These are phyloP conservation scores for Syzygium oleosum DNA, from an alignment of 345 rosid species.

Conservation along the genomic window DNA sequence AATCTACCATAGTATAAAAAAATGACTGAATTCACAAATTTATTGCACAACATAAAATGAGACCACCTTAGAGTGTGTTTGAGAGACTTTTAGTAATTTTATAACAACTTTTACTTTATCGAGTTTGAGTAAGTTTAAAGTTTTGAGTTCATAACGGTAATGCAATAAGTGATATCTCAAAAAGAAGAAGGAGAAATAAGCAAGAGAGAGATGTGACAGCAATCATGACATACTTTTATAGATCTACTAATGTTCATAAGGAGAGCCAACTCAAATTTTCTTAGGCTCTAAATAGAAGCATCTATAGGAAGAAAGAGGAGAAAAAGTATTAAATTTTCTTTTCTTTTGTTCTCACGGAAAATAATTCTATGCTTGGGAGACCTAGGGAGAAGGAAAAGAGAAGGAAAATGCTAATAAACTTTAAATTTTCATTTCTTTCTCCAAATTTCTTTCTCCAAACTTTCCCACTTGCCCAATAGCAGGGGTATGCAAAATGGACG, in stretches of 20 bases:
- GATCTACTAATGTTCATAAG: background rate
- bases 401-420: too few species aligned
- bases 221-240: background rate
- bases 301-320: background rate
- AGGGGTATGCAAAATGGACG: too few species aligned
- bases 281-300: background rate
- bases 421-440: background rate
- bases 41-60: background rate
- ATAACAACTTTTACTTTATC: background rate
- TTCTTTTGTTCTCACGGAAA: background rate
- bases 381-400: background rate
- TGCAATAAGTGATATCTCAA: background rate
- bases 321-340: background rate
- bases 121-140: background rate
- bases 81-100: background rate
- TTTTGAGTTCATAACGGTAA: background rate
- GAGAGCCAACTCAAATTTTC: background rate
- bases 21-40: background rate
- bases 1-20: background rate
- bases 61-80: background rate
- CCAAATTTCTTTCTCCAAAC: background rate
- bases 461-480: background rate
- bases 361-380: background rate
- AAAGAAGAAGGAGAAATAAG: background rate
- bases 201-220: background rate